Base-by-base conservation (phyloP, 768 basidiomycete genomes). In the Panellus pusillus region DNA sequence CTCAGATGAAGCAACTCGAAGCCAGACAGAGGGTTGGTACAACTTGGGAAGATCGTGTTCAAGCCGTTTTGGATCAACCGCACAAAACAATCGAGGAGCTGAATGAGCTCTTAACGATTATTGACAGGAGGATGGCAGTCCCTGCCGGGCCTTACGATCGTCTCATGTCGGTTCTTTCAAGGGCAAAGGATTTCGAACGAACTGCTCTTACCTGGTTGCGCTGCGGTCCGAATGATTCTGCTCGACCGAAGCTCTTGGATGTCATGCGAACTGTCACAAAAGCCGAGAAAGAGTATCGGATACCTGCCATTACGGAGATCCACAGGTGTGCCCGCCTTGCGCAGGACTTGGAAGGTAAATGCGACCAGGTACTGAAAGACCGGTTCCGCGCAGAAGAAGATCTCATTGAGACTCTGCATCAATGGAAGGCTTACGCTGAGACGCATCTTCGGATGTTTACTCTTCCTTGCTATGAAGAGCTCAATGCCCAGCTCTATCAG, bases 121-220 rank as follows among this genome's bases (percentile, higher is more conserved):
- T 82, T 64, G 84, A 89, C 49, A 62, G 80, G 14, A 79, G 75
- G 32, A 79, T 90, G 44, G 91, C 91, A 2, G 80, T 93, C 39
- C 86, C 90, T 61, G 73, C 79, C 15, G 77, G 78, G 13, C 74
- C 91, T 47, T 75, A 87, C 41, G 83, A 84, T 52, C 80, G 85
- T 28, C 69, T 96, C 31, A 77, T 83, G 69, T 75, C 76, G 17
- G 75, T 86, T 31, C 80, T 84, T 40, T 77, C 73, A 35, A 88
- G 87, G 66, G 91, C 88, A 35, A 81, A 79, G 62, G 91, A 92
- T 57, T 86, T 84, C 66, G 89, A 93, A 68, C 86, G 84, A 72
- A 85, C 88, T 61, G 89, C 90, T 2, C 81, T 78, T 59, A 72
- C 77, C 1, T 91, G 89, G 86, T 68, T 92, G 37, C 69, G 75